phyloP scores from a whole-genome alignment of 352 stramenopile genomes.

The Pythium utonaiense region DNA sequence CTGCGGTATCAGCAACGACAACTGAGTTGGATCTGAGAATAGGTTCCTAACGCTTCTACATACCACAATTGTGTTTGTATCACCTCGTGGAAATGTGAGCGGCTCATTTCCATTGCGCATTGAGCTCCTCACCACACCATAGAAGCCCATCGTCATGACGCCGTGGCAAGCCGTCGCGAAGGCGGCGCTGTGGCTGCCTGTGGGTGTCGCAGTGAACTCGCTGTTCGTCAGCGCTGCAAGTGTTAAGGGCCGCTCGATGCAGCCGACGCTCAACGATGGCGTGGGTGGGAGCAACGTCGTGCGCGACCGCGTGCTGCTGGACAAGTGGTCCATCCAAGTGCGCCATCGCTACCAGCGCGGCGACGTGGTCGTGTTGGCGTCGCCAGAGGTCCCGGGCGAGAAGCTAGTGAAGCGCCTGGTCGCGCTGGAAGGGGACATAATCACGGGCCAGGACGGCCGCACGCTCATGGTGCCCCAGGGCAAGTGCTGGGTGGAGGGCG shows the following conservation, averaged over 20 bases:
- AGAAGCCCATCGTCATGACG: slow-evolving; percentile 27
- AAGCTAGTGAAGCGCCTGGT: slow-evolving; percentile 79
- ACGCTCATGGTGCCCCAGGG: slow-evolving; percentile 53
- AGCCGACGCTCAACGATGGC: slow-evolving; percentile 76
- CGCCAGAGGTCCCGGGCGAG: slow-evolving; percentile 48
- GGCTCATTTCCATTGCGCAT: slow-evolving; percentile 1
- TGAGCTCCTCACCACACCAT: too few relatives aligned
- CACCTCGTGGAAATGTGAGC: neutral
- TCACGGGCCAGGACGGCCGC: slow-evolving; percentile 38
- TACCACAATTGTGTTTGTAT: slow-evolving; percentile 17
- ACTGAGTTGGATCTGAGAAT: slow-evolving; percentile 7
- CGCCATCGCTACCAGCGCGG: slow-evolving; percentile 56
- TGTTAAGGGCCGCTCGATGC: slow-evolving; percentile 82
- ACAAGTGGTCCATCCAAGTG: slow-evolving; percentile 84
- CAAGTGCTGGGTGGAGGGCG: slow-evolving; percentile 85
- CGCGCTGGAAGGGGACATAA: slow-evolving; percentile 67
- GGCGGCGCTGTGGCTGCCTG: slow-evolving; percentile 71
- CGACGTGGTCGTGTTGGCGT: slow-evolving; percentile 79
- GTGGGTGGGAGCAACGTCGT: slow-evolving; percentile 48
- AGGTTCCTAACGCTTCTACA: neutral
- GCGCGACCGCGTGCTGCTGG: slow-evolving; percentile 77
- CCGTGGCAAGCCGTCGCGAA: slow-evolving; percentile 62
- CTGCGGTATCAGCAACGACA: slow-evolving; percentile 73
- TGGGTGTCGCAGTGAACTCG: slow-evolving; percentile 75
- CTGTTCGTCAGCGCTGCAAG: slow-evolving; percentile 65